Evolutionary conservation across 345 rosid species (phyloP), one percentile per base, ranked within the genome.

Genomic region (Toxicodendron radicans): DNA sequence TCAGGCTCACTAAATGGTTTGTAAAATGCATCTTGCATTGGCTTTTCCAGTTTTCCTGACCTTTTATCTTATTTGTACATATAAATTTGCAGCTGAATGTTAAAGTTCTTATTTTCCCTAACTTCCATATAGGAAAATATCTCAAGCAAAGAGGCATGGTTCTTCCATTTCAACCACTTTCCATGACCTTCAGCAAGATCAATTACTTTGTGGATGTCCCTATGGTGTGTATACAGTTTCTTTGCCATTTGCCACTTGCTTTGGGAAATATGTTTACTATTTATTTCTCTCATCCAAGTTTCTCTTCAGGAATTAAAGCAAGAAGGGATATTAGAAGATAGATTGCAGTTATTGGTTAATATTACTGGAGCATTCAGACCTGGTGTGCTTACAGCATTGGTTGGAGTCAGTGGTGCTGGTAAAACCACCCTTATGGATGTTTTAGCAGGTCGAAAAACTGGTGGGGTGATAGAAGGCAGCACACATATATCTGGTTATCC

Each of bases 341-440:
- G 83, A 81, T 73, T 95, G 79, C 99, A 89, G 82, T 79, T 95
- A 75, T 85, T 95, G 76, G 94, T 87, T 59, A 87, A 95, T 85
- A 87, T 95, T 73, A 93, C 98, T 32, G 99, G 99, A 80, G 92
- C 97, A 61, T 93, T 95, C 83, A 89, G 96, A 79, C 98, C 98
- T 7, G 86, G 94, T 35, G 90, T 95, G 38, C 97, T 95, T 53
- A 95, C 99, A 52, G 99, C 99, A 58, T 76, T 95, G 73, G 98
- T 95, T 43, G 99, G 99, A 81, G 92, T 95, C 32, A 95, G 99
- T 79, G 98, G 99, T 75, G 99, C 98, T 1, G 99, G 99, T 43
- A 95, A 93, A 80, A 95, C 99, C 58, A 95, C 99, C 24, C 99
- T 95, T 72, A 95, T 95, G 99, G 99, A 93, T 85, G 99, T 93